Conservation (phyloP, 1,284 basidiomycete genomes). For the Cryptococcus sp. region DNA sequence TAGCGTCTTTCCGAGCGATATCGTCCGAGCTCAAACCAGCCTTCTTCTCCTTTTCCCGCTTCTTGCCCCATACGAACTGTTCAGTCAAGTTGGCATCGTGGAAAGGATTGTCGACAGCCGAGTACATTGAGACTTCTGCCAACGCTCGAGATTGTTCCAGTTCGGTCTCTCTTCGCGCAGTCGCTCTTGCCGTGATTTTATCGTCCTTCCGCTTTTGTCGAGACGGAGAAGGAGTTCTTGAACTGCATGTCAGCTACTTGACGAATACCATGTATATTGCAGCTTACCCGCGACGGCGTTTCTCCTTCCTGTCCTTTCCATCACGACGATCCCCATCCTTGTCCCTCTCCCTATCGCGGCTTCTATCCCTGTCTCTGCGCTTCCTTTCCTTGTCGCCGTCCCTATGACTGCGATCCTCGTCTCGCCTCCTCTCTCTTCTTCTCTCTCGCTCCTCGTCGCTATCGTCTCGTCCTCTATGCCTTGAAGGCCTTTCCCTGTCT, state of each 20-base stretch:
- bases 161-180: conserved; percentile 71
- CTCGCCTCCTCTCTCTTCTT: background rate
- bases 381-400: conserved; percentile 2
- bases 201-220: conserved; percentile 57
- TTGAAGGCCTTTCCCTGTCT: background rate
- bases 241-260: conserved; percentile 21
- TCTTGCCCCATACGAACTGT: conserved; percentile 98
- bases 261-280: background rate
- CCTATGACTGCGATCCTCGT: conserved; percentile 1
- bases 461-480: conserved; percentile 1
- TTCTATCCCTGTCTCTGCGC: conserved; percentile 15
- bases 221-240: conserved; percentile 36
- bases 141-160: conserved; percentile 81
- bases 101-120: conserved; percentile 89
- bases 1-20: conserved; percentile 69
- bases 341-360: conserved; percentile 17
- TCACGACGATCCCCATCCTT: conserved; percentile 15
- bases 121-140: conserved; percentile 79
- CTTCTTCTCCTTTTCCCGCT: conserved; percentile 91
- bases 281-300: conserved; percentile 29
- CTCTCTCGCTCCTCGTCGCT: conserved; percentile 7
- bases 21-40: conserved; percentile 75
- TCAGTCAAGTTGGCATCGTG: conserved; percentile 92
- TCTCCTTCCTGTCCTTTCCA: conserved; percentile 19
- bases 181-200: conserved; percentile 70